Conservation (phyloP, 495 filamentous ascomycete genomes). For the Oidiodendron maius region DNA sequence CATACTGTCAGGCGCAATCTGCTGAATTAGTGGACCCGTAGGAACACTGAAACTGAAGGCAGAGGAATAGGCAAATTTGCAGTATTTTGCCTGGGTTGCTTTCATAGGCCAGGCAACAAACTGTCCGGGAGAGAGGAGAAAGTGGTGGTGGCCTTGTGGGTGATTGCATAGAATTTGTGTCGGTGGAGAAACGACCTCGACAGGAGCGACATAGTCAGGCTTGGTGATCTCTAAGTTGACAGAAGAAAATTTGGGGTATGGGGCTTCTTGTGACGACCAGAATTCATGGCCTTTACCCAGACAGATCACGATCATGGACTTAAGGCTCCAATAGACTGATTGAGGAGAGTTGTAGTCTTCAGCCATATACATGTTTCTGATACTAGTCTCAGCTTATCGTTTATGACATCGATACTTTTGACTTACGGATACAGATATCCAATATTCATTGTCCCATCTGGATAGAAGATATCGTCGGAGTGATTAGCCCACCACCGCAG, state of each 20-base stretch:
- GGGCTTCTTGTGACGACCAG: slow-evolving; percentile 46
- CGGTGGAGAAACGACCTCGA: slow-evolving; percentile 39
- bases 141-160: slow-evolving; percentile 45
- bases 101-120: slow-evolving; percentile 52
- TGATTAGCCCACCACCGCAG: too few relatives aligned
- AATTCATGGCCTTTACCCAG: too few relatives aligned
- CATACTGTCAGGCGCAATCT: slow-evolving; percentile 50
- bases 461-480: too few relatives aligned
- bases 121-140: slow-evolving; percentile 50
- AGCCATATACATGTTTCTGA: too few relatives aligned
- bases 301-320: too few relatives aligned
- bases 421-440: too few relatives aligned
- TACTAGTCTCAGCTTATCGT: too few relatives aligned
- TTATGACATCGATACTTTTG: too few relatives aligned
- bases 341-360: too few relatives aligned
- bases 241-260: slow-evolving; percentile 36
- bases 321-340: too few relatives aligned
- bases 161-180: slow-evolving; percentile 38
- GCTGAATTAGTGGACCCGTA: slow-evolving; percentile 47
- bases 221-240: neutral
- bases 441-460: too few relatives aligned
- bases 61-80: slow-evolving; percentile 58
- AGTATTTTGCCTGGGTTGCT: slow-evolving; percentile 56
- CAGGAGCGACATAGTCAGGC: slow-evolving; percentile 15
- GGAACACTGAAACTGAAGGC: slow-evolving; percentile 55